Evolutionary conservation across 345 rosid species (phyloP), one percentile per base, ranked within the genome.

Genomic region (Populus tremula): DNA sequence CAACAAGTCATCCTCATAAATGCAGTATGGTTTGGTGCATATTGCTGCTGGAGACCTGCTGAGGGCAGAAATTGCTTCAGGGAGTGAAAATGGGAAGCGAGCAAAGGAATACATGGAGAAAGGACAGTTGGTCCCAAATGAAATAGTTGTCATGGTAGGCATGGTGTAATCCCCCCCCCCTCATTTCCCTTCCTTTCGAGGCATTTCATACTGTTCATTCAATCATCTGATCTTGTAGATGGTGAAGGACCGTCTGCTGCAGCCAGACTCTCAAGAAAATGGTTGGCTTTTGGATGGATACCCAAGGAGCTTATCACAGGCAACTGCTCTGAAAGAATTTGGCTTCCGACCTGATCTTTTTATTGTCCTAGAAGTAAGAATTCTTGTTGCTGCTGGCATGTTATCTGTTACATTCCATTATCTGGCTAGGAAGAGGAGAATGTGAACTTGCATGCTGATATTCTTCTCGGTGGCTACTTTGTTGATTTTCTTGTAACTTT

Each of bases 201-300:
- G 14, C 14, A 61, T 45, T 45, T 76, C 67, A 11, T 66, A 35
- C 29, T 73, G 76, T 67, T 82, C 53, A 71, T 80, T 76, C 39
- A 11, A 67, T 77, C 67, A 16, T 49, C 78, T 31, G 38, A 35
- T 77, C 14, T 68, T 82, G 71, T 64, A 90, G 96, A 91, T 95
- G 99, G 98, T 95, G 54, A 95, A 90, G 89, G 92, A 93, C 43
- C 92, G 94, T 63, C 81, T 95, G 23, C 78, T 79, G 31, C 91
- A 88, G 87, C 85, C 89, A 16, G 98, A 95, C 86, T 87, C 98
- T 77, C 78, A 83, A 77, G 87, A 90, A 82, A 90, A 86, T 10
- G 99, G 98, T 33, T 95, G 99, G 99, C 97, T 95, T 84, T 85
- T 95, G 79, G 99, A 95, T 91, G 99, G 98, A 77, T 95, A 91